These are phyloP conservation scores for Candida gigantensis DNA, from an alignment of 1,139 yeast genomes.

Conservation along the genomic window DNA sequence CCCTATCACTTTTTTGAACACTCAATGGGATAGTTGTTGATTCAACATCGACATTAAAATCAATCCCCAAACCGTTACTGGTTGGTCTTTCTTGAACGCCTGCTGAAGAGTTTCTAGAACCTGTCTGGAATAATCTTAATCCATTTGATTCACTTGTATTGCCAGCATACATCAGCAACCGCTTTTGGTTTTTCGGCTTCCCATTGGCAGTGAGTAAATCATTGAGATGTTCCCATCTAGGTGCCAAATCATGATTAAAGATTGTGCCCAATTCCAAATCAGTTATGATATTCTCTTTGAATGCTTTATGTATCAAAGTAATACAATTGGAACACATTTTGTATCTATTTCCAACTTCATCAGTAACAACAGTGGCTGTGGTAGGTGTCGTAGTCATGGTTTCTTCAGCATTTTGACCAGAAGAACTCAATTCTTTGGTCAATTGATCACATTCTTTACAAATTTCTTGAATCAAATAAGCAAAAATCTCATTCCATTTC, in stretches of 20 bases:
- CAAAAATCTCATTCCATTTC: constrained; percentile 58
- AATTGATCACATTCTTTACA: constrained; percentile 27
- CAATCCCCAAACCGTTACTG: constrained; percentile 32
- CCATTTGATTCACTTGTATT: constrained; percentile 17
- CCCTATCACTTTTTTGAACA: constrained; percentile 32
- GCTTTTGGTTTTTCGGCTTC: background rate
- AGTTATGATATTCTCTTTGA: constrained; percentile 26
- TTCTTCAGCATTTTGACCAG: background rate
- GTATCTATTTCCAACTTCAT: constrained; percentile 24
- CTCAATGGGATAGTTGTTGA: constrained; percentile 34
- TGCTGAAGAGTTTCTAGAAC: constrained; percentile 9
- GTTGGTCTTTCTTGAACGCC: constrained; percentile 7
- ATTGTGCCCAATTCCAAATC: constrained; percentile 19
- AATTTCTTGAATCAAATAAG: constrained; percentile 43
- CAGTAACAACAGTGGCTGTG: constrained; percentile 12
- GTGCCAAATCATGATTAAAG: constrained; percentile 30
- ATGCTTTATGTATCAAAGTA: constrained; percentile 33
- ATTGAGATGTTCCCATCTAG: constrained; percentile 36
- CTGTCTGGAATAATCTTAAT: constrained; percentile 21
- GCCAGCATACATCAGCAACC: constrained; percentile 10
- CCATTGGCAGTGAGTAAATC: constrained; percentile 17
- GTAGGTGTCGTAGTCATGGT: background rate
- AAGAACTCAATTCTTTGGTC: constrained; percentile 26
- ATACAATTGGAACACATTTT: constrained; percentile 38
- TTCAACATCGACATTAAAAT: constrained; percentile 38